Conservation (phyloP, 2,329 filamentous ascomycete species). For the Dendryphion nanum region DNA sequence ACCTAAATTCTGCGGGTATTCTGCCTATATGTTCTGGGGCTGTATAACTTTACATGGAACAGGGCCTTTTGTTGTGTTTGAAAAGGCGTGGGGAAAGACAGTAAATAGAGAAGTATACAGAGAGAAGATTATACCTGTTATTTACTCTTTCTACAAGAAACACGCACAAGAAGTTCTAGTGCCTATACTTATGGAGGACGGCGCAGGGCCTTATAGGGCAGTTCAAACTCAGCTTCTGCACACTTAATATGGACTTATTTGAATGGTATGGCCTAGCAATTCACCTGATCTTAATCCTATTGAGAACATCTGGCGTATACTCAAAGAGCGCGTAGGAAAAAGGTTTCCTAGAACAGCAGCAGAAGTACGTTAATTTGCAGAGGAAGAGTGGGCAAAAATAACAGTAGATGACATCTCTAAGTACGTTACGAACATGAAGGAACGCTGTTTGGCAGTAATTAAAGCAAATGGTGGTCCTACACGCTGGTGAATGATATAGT, state of each 20-base stretch:
- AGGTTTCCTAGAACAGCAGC: slow-evolving; percentile 1
- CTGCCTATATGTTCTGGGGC: background rate
- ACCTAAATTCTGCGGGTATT: slow-evolving; percentile 1
- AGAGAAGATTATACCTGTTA: background rate
- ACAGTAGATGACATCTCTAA: background rate
- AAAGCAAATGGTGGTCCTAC: background rate
- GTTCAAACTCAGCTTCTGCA: no score
- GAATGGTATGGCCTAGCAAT: slow-evolving; percentile 1
- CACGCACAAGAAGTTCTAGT: background rate
- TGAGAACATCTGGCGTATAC: slow-evolving; percentile 1
- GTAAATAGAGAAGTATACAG: slow-evolving; percentile 2
- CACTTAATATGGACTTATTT: no score
- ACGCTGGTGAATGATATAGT: background rate
- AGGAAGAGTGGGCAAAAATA: slow-evolving; percentile 1
- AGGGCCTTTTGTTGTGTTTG: slow-evolving; percentile 2
- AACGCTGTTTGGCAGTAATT: slow-evolving; percentile 1
- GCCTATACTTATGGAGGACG: slow-evolving; percentile 1
- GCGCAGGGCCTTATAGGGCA: background rate
- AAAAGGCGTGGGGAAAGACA: slow-evolving; percentile 2
- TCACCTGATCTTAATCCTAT: slow-evolving; percentile 1
- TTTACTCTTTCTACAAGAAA: slow-evolving; percentile 1
- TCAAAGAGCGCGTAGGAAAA: background rate
- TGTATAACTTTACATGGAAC: background rate
- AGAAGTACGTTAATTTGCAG: background rate
- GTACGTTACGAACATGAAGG: background rate